A percentile compares a stretch with the other conserved stretches of the same genome.
Evolutionary conservation across 257 asterid genomes (phyloP).

Genomic region (Ehretia macrophylla): DNA sequence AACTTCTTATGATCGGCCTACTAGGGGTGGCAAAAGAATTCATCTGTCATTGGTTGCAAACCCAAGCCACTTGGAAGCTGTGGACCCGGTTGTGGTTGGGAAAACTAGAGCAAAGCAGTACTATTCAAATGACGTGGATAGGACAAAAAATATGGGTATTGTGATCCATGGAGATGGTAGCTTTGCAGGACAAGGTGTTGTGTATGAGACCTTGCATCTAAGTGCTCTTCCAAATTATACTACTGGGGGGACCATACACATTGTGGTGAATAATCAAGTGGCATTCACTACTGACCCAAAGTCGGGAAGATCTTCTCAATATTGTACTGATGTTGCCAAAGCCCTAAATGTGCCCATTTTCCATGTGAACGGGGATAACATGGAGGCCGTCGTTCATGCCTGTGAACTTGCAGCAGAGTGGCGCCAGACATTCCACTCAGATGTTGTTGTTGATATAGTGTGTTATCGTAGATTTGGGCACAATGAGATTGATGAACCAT

Average conservation of each 20-base stretch:
- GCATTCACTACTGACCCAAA: constrained; percentile 94
- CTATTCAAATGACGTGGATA: constrained; percentile 66
- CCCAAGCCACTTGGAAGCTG: constrained; percentile 98
- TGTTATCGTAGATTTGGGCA: constrained; percentile 97
- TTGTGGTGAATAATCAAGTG: constrained; percentile 94
- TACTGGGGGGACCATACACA: constrained; percentile 96
- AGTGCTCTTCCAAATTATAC: constrained; percentile 97
- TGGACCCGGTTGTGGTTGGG: constrained; percentile 89
- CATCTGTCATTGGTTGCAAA: constrained; percentile 92
- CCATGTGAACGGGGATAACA: constrained; percentile 96
- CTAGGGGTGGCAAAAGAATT: constrained; percentile 93
- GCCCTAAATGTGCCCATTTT: constrained; percentile 89
- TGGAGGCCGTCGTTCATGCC: constrained; percentile 88
- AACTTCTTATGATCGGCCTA: constrained; percentile 93
- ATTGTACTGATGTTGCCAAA: constrained; percentile 98
- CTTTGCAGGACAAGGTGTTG: constrained; percentile 99
- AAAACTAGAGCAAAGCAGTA: constrained; percentile 95
- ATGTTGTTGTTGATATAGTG: constrained; percentile 89
- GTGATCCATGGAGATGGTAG: constrained; percentile 97
- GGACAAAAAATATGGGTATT: constrained; percentile 79
- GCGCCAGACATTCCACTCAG: constrained; percentile 94
- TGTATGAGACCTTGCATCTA: constrained; percentile 94
- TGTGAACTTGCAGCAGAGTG: constrained; percentile 99
- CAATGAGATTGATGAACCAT: constrained; percentile 94
- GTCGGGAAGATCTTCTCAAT: constrained; percentile 93